Conservation (phyloP, 1,284 basidiomycete genomes). For the Irpex lacteus region DNA sequence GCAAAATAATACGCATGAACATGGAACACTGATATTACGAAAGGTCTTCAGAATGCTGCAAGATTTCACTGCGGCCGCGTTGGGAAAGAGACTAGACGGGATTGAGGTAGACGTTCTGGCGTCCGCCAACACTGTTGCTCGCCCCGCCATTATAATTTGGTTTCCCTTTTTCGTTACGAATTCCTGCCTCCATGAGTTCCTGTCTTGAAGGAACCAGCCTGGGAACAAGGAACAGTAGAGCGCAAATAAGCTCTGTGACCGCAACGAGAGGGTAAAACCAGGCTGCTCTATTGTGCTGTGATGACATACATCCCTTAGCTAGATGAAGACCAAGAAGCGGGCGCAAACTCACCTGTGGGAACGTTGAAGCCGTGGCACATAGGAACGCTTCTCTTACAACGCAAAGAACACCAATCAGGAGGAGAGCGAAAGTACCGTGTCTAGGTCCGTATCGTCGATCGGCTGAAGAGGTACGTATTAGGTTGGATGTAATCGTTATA, state of each 20-base stretch:
- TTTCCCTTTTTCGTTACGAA: background rate
- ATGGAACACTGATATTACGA: too few relatives aligned
- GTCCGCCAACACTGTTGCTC: background rate
- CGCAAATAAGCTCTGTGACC: slow-evolving; percentile 4
- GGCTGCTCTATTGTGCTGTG: slow-evolving; percentile 6
- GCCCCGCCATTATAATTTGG: background rate
- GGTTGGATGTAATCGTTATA: background rate
- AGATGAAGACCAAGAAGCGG: too few relatives aligned
- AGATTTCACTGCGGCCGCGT: too few relatives aligned
- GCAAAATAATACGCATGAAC: too few relatives aligned
- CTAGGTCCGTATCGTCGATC: background rate
- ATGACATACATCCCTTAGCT: background rate
- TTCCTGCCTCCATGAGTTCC: background rate
- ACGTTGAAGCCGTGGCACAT: slow-evolving; percentile 1
- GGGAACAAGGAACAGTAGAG: slow-evolving; percentile 8
- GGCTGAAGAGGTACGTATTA: background rate
- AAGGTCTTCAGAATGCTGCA: too few relatives aligned
- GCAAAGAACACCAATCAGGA: slow-evolving; percentile 3
- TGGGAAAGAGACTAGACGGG: too few relatives aligned
- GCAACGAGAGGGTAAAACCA: slow-evolving; percentile 10
- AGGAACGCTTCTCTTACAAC: slow-evolving; percentile 9
- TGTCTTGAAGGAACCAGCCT: slow-evolving; percentile 7
- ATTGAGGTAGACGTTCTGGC: background rate
- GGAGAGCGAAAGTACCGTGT: slow-evolving; percentile 5
- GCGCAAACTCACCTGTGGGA: background rate